Percentiles rank a stretch among this genome's conserved stretches.
These are phyloP conservation scores for Xylariaceae sp. DNA, from an alignment of 2,329 filamentous ascomycete genomes.

Conservation along the genomic window DNA sequence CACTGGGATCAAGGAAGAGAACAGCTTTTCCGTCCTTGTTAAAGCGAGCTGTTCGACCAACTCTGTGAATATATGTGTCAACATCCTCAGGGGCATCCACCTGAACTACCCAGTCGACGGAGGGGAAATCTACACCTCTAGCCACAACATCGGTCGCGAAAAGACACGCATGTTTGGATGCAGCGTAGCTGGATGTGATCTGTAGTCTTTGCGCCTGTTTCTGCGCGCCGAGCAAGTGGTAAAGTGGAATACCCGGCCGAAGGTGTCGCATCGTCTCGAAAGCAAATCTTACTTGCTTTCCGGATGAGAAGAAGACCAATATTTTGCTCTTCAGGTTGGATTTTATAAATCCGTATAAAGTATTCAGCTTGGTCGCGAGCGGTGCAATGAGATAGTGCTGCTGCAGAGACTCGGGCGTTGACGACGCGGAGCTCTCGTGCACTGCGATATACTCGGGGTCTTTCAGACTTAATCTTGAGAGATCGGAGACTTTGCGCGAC, in stretches of 20 bases:
- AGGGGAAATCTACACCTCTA: conserved; percentile 88
- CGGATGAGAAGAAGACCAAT: conserved; percentile 88
- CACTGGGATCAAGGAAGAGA: conserved; percentile 84
- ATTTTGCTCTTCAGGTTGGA: conserved; percentile 90
- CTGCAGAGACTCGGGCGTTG: conserved; percentile 78
- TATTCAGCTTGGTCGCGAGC: conserved; percentile 83
- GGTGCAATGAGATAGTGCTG: conserved; percentile 89
- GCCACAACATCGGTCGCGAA: conserved; percentile 96
- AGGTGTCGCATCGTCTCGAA: conserved; percentile 91
- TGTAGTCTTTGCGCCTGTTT: conserved; percentile 86
- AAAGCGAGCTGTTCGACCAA: conserved; percentile 44
- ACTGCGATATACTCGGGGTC: conserved; percentile 95
- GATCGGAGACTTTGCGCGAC: conserved; percentile 86
- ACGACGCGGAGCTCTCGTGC: conserved; percentile 72
- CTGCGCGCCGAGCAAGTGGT: conserved; percentile 70
- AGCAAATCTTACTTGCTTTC: conserved; percentile 90
- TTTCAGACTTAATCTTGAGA: conserved; percentile 79
- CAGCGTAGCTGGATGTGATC: conserved; percentile 77
- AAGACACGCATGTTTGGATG: conserved; percentile 76
- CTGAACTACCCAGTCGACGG: conserved; percentile 98
- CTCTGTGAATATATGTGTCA: conserved; percentile 86
- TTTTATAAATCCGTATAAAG: conserved; percentile 86
- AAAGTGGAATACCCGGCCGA: conserved; percentile 85
- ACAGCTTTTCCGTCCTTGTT: conserved; percentile 83
- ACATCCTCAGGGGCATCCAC: conserved; percentile 94